Conservation (phyloP, 176 grass and related monocot species). For the Pontederia paniculata region DNA sequence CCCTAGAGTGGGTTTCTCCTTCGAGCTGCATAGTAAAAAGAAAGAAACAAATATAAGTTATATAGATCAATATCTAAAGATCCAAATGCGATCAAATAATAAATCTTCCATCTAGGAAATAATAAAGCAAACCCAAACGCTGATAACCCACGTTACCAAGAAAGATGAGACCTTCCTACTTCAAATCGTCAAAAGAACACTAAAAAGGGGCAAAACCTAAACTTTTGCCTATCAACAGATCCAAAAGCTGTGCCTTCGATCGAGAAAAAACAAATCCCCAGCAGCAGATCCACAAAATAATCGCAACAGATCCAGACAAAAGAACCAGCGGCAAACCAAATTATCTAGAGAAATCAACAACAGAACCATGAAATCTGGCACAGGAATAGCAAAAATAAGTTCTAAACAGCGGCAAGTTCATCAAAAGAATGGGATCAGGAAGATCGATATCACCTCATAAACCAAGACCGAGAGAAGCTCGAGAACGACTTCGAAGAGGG, state of each 20-base stretch:
- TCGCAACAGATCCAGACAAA: too few species aligned
- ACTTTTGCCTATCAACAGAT: too few species aligned
- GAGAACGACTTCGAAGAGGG: not conserved
- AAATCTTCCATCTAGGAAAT: not conserved
- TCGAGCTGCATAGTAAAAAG: constrained; percentile 56
- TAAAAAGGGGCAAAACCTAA: too few species aligned
- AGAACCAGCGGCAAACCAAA: too few species aligned
- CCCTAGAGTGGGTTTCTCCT: constrained; percentile 99
- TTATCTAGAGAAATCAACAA: too few species aligned
- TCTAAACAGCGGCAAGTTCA: not conserved
- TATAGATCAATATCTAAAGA: not conserved
- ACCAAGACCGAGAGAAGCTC: constrained; percentile 26
- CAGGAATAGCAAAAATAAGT: not conserved
- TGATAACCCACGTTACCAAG: too few species aligned
- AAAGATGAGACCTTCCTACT: too few species aligned
- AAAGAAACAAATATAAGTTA: constrained; percentile 12
- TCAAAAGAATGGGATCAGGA: not conserved
- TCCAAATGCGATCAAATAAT: not conserved
- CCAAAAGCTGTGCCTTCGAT: too few species aligned
- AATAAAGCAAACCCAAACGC: too few species aligned
- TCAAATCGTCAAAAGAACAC: too few species aligned
- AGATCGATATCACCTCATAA: constrained; percentile 37
- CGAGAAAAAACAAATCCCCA: too few species aligned
- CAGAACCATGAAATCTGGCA: not conserved
- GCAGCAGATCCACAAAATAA: too few species aligned